These are phyloP conservation scores for Mychonastes homosphaera DNA, from an alignment of 139 green algal genomes.

Conservation along the genomic window DNA sequence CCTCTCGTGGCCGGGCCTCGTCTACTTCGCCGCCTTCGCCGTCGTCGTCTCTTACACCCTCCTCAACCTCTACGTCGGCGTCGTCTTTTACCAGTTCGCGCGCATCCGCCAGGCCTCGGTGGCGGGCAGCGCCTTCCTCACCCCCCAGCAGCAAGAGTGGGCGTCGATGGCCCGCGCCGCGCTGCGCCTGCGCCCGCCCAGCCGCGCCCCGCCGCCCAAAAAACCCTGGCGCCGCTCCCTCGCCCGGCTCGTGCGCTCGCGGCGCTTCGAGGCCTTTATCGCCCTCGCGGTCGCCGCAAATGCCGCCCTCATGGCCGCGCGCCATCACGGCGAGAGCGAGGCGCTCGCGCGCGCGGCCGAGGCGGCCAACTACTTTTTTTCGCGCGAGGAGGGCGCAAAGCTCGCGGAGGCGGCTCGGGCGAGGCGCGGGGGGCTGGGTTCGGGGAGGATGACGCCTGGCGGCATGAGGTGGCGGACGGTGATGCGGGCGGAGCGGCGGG, in stretches of 20 bases:
- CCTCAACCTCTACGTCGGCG: constrained; percentile 72
- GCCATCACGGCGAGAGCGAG: constrained; percentile 21
- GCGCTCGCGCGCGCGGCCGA: neutral
- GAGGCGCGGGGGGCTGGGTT: too few species aligned
- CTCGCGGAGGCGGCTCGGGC: too few species aligned
- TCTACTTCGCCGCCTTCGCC: constrained; percentile 68
- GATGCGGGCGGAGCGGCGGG: too few species aligned
- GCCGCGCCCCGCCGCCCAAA: neutral
- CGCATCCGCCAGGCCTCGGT: constrained; percentile 54
- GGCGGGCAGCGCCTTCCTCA: constrained; percentile 61
- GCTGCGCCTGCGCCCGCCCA: neutral
- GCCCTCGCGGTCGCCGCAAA: constrained; percentile 39
- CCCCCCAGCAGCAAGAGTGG: constrained; percentile 56
- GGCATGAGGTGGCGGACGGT: too few species aligned
- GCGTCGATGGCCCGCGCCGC: constrained; percentile 4
- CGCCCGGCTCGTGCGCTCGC: constrained; percentile 13
- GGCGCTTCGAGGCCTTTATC: constrained; percentile 38
- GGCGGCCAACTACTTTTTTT: constrained; percentile 34
- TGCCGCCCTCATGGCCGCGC: constrained; percentile 37
- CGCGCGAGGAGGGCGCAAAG: too few species aligned
- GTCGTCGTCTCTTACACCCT: constrained; percentile 66
- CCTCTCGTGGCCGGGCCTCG: constrained; percentile 36
- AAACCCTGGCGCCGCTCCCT: neutral
- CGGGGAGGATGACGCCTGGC: too few species aligned
- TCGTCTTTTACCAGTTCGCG: constrained; percentile 77